Evolutionary conservation across 345 rosid species (phyloP), one percentile per base, ranked within the genome.

Genomic region (Dipteronia sinensis): DNA sequence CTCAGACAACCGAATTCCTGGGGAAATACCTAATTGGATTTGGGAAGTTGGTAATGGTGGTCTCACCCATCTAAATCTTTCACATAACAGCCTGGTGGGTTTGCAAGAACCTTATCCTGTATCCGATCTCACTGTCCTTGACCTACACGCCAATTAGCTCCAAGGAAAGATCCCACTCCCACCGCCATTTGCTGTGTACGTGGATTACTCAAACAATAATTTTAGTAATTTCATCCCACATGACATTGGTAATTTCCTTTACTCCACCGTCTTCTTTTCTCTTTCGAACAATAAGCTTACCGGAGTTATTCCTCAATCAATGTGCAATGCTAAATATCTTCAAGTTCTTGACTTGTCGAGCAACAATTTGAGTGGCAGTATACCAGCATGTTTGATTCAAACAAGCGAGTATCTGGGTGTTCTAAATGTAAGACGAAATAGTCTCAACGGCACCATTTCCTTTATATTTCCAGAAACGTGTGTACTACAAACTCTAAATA

Each of bases 11-110:
- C 22, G 27, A 0, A 89, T 89, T 46, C 7, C 0, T 7, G 92
- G 91, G 19, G 4, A 4, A 44, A 72, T 89, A 40, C 94, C 91
- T 0, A 7, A 19, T 1, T 91, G 91, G 94, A 73, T 91, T 67
- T 82, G 88, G 85, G 1, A 11, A 72, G 8, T 75, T 3, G 49
- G 73, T 2, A 34, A 65, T 2, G 31, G 55, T 1, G 0, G 0
- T 10, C 85, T 85, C 19, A 0, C 0, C 0, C 0, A n/a, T 72
- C 64, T 79, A 7, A 80, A 77, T 49, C 79, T 76, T 20, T 83
- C 86, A 20, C 40, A 4, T 1, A 83, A 83, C 53, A 20, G 10
- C 7, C 71, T 88, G 40, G 8, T 0, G 2, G 10, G 73, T 38
- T 20, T 81, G 38, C 75, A 71, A 44, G 44, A 25, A 56, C 81